phyloP scores from a whole-genome alignment of 805 yeast genomes.

The Cyberlindnera suaveolens region DNA sequence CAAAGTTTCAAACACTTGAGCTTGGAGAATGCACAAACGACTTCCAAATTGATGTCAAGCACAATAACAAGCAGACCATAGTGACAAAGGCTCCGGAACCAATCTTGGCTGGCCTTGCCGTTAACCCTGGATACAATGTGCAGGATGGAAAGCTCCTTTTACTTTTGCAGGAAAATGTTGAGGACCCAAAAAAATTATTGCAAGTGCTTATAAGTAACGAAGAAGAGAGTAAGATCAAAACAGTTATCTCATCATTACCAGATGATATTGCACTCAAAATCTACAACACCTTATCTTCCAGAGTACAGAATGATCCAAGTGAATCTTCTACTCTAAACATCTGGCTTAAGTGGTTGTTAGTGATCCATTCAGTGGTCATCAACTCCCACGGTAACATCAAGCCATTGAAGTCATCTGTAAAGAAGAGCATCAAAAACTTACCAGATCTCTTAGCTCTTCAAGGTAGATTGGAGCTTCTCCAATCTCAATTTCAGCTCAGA shows the following conservation, averaged over 20 bases:
- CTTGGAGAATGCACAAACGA: conserved; percentile 15
- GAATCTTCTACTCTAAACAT: conserved; percentile 34
- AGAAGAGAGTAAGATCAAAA: conserved; percentile 35
- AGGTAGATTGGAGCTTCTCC: conserved; percentile 76
- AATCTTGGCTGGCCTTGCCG: conserved; percentile 21
- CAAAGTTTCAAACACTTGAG: conserved; percentile 27
- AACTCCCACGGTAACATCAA: conserved; percentile 35
- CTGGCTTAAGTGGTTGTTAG: conserved; percentile 81
- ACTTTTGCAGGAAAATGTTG: conserved; percentile 10
- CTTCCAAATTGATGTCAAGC: conserved; percentile 23
- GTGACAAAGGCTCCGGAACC: conserved; percentile 19
- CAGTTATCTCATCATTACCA: conserved; percentile 33
- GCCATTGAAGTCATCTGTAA: conserved; percentile 50
- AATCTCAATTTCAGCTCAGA: conserved; percentile 71
- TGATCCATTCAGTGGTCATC: conserved; percentile 48
- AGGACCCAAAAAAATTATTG: conserved; percentile 24
- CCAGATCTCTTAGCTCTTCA: conserved; percentile 72
- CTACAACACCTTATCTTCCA: conserved; percentile 40
- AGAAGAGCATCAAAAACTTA: conserved; percentile 48
- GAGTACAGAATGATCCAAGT: conserved; percentile 39
- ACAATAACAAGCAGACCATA: conserved; percentile 1
- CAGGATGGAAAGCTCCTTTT: conserved; percentile 17
- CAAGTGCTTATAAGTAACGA: conserved; percentile 19
- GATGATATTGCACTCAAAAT: conserved; percentile 36
- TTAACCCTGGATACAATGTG: conserved; percentile 23